These are phyloP conservation scores for Sutorius australiensis DNA, from an alignment of 768 basidiomycete species.

Conservation along the genomic window DNA sequence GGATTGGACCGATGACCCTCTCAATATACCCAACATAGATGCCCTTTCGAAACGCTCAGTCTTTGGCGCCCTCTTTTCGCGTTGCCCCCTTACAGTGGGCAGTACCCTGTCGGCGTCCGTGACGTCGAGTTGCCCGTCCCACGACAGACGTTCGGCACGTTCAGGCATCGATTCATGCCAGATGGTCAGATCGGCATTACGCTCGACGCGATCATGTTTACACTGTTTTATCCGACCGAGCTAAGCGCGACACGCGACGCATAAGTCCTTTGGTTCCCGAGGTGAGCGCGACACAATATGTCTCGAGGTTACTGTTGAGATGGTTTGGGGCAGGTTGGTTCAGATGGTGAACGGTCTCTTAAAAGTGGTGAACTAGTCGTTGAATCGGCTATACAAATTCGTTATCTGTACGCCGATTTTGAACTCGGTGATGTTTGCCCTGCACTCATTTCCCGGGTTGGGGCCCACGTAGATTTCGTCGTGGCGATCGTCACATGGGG, in stretches of 20 bases:
- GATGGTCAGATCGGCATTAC: slow-evolving; percentile 24
- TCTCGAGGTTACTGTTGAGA: not conserved
- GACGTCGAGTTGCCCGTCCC: slow-evolving; percentile 32
- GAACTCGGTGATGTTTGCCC: not conserved
- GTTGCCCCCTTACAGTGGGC: slow-evolving; percentile 30
- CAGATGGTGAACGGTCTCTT: slow-evolving; percentile 32
- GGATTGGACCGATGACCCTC: not conserved
- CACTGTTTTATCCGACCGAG: slow-evolving; percentile 32
- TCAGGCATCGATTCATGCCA: slow-evolving; percentile 23
- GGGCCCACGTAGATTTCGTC: slow-evolving; percentile 12
- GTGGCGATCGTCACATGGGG: slow-evolving; percentile 29
- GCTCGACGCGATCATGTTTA: slow-evolving; percentile 30
- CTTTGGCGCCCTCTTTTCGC: slow-evolving; percentile 21
- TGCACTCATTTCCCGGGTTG: not conserved
- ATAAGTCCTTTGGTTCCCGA: slow-evolving; percentile 27
- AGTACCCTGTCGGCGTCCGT: slow-evolving; percentile 29
- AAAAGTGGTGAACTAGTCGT: slow-evolving; percentile 31
- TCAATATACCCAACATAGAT: not conserved
- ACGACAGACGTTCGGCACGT: slow-evolving; percentile 23
- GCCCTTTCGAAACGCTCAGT: not conserved
- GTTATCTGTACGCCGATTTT: slow-evolving; percentile 18
- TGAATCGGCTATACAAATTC: slow-evolving; percentile 23
- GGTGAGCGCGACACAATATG: slow-evolving; percentile 4
- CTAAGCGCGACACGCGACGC: not conserved
- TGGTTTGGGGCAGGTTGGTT: slow-evolving; percentile 16